These are phyloP conservation scores for Xerocomellus amylosporus DNA, from an alignment of 768 basidiomycete species.

Conservation along the genomic window DNA sequence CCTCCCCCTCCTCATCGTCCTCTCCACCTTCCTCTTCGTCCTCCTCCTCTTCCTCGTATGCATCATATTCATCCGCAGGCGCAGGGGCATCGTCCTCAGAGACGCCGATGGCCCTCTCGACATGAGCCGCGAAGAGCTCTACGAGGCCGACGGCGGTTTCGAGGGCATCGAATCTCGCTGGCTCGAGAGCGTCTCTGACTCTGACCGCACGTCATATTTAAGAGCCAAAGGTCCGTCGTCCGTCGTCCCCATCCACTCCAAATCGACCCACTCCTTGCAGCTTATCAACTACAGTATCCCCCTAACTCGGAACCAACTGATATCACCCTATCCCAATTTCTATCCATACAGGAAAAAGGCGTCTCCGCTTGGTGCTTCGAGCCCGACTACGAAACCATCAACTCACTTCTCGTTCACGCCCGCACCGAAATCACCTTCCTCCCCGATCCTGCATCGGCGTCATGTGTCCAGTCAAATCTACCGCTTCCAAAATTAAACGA, in stretches of 20 bases:
- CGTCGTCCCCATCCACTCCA: background rate
- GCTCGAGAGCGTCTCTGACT: constrained; percentile 80
- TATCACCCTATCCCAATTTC: constrained; percentile 97
- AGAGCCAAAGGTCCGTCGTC: constrained; percentile 76
- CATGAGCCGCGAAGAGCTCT: constrained; percentile 86
- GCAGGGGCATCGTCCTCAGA: constrained; percentile 72
- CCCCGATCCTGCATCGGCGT: constrained; percentile 90
- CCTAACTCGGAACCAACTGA: constrained; percentile 97
- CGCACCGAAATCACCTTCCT: constrained; percentile 98
- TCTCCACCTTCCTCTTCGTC: constrained; percentile 90
- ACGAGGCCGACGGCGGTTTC: constrained; percentile 90
- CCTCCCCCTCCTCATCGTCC: constrained; percentile 89
- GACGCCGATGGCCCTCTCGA: constrained; percentile 93
- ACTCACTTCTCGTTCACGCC: constrained; percentile 88
- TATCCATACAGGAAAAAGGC: constrained; percentile 99
- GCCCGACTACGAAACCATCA: constrained; percentile 94
- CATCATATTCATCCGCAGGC: constrained; percentile 76
- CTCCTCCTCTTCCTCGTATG: constrained; percentile 89
- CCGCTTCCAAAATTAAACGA: constrained; percentile 97
- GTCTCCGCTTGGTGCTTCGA: constrained; percentile 99
- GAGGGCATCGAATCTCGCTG: constrained; percentile 90
- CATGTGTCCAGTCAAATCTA: constrained; percentile 94
- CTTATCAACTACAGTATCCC: constrained; percentile 82
- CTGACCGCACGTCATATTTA: constrained; percentile 64
- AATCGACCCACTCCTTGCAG: constrained; percentile 37